A percentile compares a stretch with the other conserved stretches of the same genome.
These are phyloP conservation scores for Solanum hybrid DNA, from an alignment of 305 asterid species.

Conservation along the genomic window DNA sequence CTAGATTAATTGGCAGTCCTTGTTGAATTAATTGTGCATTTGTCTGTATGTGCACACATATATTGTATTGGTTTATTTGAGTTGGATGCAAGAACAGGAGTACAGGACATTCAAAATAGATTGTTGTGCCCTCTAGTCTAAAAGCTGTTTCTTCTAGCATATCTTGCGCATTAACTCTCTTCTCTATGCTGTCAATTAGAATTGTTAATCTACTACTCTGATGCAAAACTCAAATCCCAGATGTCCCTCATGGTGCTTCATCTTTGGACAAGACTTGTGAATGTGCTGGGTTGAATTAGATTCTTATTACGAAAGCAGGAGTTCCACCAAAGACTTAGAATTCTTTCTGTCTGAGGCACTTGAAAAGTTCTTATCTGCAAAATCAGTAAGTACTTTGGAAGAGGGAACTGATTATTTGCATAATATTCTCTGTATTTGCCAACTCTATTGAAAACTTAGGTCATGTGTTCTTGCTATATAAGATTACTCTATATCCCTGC, in stretches of 20 bases:
- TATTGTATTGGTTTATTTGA: background rate
- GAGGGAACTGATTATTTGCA: background rate
- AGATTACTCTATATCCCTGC: background rate
- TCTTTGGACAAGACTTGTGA: background rate
- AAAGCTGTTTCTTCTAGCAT: background rate
- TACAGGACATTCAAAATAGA: background rate
- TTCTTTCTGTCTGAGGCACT: background rate
- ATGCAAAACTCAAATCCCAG: background rate
- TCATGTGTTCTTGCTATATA: background rate
- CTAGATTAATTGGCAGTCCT: background rate
- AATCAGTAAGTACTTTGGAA: background rate
- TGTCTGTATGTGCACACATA: background rate
- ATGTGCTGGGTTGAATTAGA: background rate
- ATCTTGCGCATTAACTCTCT: background rate
- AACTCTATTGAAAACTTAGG: background rate
- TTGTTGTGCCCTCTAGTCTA: background rate
- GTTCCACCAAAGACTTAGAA: background rate
- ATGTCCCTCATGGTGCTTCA: background rate
- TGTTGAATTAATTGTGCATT: background rate
- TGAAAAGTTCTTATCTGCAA: background rate
- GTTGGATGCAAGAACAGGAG: background rate
- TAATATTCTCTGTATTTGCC: background rate
- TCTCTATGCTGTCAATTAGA: background rate
- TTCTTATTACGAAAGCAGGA: background rate
- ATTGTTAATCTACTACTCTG: background rate